Conservation (phyloP, 805 yeast species). For the Cyberlindnera mrakii region DNA sequence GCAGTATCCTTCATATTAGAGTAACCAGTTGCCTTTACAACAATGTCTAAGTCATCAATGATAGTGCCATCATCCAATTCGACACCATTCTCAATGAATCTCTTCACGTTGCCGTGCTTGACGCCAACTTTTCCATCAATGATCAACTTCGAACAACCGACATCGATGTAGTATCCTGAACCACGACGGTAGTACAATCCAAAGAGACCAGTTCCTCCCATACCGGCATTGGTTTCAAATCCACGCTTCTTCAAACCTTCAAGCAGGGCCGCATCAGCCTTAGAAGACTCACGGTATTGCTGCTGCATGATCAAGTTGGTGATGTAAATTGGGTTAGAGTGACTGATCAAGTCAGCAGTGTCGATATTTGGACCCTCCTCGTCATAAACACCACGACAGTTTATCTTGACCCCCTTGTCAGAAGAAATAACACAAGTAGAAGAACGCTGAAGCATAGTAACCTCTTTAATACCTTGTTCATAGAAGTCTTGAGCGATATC, state of each 20-base stretch:
- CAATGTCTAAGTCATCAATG: constrained; percentile 30
- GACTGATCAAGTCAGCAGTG: constrained; percentile 33
- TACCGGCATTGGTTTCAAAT: constrained; percentile 36
- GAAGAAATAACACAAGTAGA: constrained; percentile 37
- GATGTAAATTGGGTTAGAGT: constrained; percentile 30
- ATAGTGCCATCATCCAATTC: constrained; percentile 33
- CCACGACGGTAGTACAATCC: constrained; percentile 35
- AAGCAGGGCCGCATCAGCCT: constrained; percentile 28
- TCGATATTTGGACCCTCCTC: constrained; percentile 32
- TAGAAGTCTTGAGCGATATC: constrained; percentile 40
- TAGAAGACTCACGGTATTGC: constrained; percentile 28
- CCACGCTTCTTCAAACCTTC: constrained; percentile 30
- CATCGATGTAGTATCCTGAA: constrained; percentile 43
- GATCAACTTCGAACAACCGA: constrained; percentile 36
- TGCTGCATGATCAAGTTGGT: constrained; percentile 33
- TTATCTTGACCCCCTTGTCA: constrained; percentile 27
- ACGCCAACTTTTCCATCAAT: constrained; percentile 33
- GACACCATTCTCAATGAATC: constrained; percentile 33
- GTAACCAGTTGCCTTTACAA: constrained; percentile 41
- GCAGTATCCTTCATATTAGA: constrained; percentile 38
- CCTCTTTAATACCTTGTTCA: constrained; percentile 35
- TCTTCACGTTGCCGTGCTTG: constrained; percentile 30
- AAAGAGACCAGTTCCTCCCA: constrained; percentile 38
- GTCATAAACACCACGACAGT: constrained; percentile 29
- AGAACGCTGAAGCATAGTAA: constrained; percentile 40